These are phyloP conservation scores for Penicillium longicatenatum DNA, from an alignment of 495 filamentous ascomycete species.

Conservation along the genomic window DNA sequence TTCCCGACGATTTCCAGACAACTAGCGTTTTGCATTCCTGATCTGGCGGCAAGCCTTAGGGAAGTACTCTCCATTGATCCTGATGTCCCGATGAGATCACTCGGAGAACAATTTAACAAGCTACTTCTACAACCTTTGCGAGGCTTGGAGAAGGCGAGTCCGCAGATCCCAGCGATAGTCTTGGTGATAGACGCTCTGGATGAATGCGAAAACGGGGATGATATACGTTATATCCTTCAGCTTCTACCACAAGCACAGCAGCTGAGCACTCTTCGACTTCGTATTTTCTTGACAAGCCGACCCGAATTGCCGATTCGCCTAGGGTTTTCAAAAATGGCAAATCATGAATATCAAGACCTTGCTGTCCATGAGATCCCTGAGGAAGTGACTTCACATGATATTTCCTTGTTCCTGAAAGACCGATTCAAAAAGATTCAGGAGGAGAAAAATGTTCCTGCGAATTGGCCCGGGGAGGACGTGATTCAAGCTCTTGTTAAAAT, in stretches of 20 bases:
- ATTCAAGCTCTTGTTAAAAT: not conserved
- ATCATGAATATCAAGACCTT: constrained; percentile 10
- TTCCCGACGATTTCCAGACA: constrained; percentile 48
- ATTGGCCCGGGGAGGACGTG: not conserved
- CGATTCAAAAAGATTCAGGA: not conserved
- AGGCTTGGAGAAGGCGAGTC: constrained; percentile 17
- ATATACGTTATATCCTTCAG: not conserved
- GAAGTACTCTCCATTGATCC: not conserved
- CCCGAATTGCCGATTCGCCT: constrained; percentile 46
- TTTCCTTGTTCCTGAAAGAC: not conserved
- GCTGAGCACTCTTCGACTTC: constrained; percentile 10
- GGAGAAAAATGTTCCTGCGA: not conserved
- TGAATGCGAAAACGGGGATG: constrained; percentile 3
- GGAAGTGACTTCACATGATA: not conserved
- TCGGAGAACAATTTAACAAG: constrained; percentile 3
- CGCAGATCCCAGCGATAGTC: not conserved
- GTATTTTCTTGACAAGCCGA: constrained; percentile 43
- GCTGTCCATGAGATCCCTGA: constrained; percentile 1
- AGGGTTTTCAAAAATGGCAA: constrained; percentile 18
- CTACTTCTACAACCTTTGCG: not conserved
- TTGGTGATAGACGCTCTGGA: constrained; percentile 6
- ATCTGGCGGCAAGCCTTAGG: not conserved
- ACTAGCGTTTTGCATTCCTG: constrained; percentile 28
- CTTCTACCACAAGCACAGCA: constrained; percentile 25
- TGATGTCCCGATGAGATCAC: not conserved